These are phyloP conservation scores for Plasmodium blacklocki DNA, from an alignment of 169 alveolate species.

Conservation along the genomic window DNA sequence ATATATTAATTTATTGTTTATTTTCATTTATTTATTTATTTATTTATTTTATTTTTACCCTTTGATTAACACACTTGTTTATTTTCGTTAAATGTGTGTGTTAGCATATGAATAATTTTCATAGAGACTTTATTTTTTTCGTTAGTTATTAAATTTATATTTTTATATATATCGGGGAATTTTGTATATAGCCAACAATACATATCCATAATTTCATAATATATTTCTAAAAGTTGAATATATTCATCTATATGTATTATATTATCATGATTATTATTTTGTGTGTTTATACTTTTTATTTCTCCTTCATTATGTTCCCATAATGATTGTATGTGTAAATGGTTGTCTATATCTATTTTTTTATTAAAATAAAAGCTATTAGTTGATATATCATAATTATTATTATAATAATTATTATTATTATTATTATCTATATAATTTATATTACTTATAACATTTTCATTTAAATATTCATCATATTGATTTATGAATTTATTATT, in stretches of 20 bases:
- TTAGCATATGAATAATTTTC: slow-evolving; percentile 35
- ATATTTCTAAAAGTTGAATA: slow-evolving; percentile 32
- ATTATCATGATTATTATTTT: background rate
- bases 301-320: background rate
- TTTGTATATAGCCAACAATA: slow-evolving; percentile 65
- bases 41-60: background rate
- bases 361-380: background rate
- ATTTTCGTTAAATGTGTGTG: slow-evolving; percentile 31
- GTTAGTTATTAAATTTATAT: slow-evolving; percentile 42
- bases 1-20: background rate
- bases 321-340: background rate
- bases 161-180: slow-evolving; percentile 45
- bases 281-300: background rate
- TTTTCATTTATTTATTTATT: background rate
- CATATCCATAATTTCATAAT: slow-evolving; percentile 62
- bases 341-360: too few relatives aligned
- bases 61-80: background rate
- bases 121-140: slow-evolving; percentile 52
- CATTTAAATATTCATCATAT: background rate
- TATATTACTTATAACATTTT: too few relatives aligned
- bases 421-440: background rate
- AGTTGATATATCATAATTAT: background rate
- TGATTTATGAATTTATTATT: background rate
- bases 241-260: slow-evolving; percentile 17
- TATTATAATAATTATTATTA: background rate